phyloP scores from a whole-genome alignment of 768 basidiomycete genomes.

The Tylopilus balloui region DNA sequence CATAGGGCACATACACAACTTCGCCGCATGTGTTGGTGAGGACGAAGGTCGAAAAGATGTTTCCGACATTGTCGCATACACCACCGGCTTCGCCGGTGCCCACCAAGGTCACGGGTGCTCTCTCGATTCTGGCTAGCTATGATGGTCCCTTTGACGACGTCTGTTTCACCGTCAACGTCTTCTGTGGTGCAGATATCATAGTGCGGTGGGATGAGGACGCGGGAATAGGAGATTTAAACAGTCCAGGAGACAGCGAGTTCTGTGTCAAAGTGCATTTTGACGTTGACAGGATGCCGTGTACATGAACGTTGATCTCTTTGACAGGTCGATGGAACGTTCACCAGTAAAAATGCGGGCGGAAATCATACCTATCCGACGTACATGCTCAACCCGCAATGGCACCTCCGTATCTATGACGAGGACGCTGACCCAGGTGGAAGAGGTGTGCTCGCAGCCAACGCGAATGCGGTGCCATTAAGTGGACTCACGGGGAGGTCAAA shows the following conservation, averaged over 20 bases:
- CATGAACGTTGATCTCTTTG: slow-evolving; percentile 1
- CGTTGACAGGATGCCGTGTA: background rate
- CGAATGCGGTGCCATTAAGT: background rate
- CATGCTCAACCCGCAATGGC: slow-evolving; percentile 89
- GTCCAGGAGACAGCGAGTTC: slow-evolving; percentile 6
- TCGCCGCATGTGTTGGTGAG: slow-evolving; percentile 40
- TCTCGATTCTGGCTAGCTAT: slow-evolving; percentile 62
- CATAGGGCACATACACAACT: slow-evolving; percentile 42
- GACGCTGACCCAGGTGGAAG: slow-evolving; percentile 5
- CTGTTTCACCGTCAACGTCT: slow-evolving; percentile 66
- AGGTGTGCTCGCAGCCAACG: background rate
- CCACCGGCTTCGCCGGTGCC: slow-evolving; percentile 1
- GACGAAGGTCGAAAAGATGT: slow-evolving; percentile 15
- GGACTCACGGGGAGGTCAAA: background rate
- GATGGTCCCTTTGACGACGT: slow-evolving; percentile 60
- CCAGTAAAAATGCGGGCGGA: slow-evolving; percentile 74
- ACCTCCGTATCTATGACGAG: slow-evolving; percentile 51
- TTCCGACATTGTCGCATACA: slow-evolving; percentile 17
- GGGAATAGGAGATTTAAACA: slow-evolving; percentile 5
- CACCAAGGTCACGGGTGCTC: slow-evolving; percentile 32
- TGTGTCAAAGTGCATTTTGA: slow-evolving; percentile 11
- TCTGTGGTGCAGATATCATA: slow-evolving; percentile 30
- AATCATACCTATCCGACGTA: slow-evolving; percentile 77
- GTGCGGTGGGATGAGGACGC: slow-evolving; percentile 47
- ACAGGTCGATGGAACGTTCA: slow-evolving; percentile 61